Evolutionary conservation across 495 filamentous ascomycete species (phyloP).

Genomic region (Neurospora hispaniola): DNA sequence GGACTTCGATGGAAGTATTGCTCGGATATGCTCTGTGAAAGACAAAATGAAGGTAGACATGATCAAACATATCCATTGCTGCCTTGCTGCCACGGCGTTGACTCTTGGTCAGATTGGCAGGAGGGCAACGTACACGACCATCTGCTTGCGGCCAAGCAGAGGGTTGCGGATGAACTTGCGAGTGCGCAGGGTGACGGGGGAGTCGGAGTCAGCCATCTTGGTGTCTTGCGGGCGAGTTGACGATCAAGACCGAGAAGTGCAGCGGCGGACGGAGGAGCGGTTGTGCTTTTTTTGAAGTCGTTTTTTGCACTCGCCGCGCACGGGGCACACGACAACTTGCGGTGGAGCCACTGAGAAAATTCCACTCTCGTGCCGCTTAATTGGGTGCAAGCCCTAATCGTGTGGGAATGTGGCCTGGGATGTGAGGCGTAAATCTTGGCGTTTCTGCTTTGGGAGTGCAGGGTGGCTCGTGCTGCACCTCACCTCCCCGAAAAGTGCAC

Average conservation of each 20-base stretch:
- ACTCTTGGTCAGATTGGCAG: neutral
- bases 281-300: slow-evolving; percentile 12
- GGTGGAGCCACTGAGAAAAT: slow-evolving; percentile 20
- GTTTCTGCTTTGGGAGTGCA: neutral
- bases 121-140: slow-evolving; percentile 88
- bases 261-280: neutral
- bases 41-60: neutral
- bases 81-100: neutral
- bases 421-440: slow-evolving; percentile 3
- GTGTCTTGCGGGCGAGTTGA: slow-evolving; percentile 19
- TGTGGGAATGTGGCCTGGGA: slow-evolving; percentile 4
- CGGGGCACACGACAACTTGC: slow-evolving; percentile 5
- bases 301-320: slow-evolving; percentile 14
- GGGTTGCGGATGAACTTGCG: slow-evolving; percentile 99
- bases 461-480: neutral
- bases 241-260: slow-evolving; percentile 15
- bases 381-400: slow-evolving; percentile 25
- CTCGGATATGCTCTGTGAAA: slow-evolving; percentile 1
- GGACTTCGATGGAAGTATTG: neutral
- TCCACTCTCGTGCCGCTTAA: slow-evolving; percentile 14
- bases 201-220: slow-evolving; percentile 75
- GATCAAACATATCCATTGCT: neutral
- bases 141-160: slow-evolving; percentile 96
- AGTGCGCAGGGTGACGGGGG: slow-evolving; percentile 90
- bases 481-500: neutral